A percentile compares a stretch with the other conserved stretches of the same genome.
These are phyloP conservation scores for Lepiota venenata DNA, from an alignment of 768 basidiomycete species.

Conservation along the genomic window DNA sequence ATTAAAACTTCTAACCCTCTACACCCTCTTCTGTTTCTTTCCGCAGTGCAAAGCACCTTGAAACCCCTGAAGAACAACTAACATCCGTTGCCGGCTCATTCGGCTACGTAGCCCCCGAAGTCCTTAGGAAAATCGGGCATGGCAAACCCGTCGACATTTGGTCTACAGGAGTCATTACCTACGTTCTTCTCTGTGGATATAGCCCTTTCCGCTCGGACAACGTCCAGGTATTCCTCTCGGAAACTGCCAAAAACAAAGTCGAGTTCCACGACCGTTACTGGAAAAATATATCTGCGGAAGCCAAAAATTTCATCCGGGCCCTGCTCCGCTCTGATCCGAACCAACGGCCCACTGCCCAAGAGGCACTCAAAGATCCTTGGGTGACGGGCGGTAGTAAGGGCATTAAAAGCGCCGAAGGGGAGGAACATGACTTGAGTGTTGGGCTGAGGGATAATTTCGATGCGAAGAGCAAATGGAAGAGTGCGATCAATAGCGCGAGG, in stretches of 20 bases:
- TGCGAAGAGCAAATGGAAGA: constrained; percentile 68
- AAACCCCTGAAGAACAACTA: constrained; percentile 67
- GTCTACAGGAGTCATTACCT: constrained; percentile 93
- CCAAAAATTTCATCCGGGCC: constrained; percentile 77
- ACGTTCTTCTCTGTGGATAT: constrained; percentile 93
- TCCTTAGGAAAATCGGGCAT: constrained; percentile 77
- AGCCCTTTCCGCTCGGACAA: constrained; percentile 91
- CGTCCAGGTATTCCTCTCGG: constrained; percentile 65
- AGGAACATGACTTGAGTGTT: constrained; percentile 67
- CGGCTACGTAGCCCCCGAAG: constrained; percentile 91
- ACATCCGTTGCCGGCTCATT: constrained; percentile 76
- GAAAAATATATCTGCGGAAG: constrained; percentile 82
- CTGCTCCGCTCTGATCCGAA: constrained; percentile 71
- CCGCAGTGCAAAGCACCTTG: constrained; percentile 76
- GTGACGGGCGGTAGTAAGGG: constrained; percentile 56
- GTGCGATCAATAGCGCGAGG: constrained; percentile 56
- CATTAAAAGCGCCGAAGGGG: constrained; percentile 30
- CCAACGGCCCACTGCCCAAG: constrained; percentile 66
- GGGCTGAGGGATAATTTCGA: constrained; percentile 85
- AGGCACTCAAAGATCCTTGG: constrained; percentile 78
- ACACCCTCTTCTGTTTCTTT: too few species aligned
- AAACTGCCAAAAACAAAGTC: constrained; percentile 82
- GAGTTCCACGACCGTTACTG: constrained; percentile 95
- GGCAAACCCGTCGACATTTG: constrained; percentile 93
- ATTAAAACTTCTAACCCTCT: not conserved